These are phyloP conservation scores for Rosa chinensis DNA, from an alignment of 306 rosid genomes.

Conservation along the genomic window DNA sequence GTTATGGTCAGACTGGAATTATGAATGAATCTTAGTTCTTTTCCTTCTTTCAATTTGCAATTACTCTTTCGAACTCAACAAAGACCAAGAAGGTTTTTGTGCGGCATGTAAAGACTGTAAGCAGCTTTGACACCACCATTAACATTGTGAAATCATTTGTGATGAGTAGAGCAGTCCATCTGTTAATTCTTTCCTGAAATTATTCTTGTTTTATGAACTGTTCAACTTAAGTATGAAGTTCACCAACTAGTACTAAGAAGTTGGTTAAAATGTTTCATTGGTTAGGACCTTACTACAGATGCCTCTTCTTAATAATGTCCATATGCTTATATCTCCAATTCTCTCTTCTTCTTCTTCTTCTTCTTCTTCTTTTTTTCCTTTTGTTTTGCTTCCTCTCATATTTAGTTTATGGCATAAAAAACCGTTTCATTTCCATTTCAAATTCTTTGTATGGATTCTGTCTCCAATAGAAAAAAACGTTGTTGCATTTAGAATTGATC, in stretches of 20 bases:
- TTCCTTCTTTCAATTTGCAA: no score
- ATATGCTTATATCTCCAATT: no score
- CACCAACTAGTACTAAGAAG: no score
- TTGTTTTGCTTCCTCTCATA: neutral
- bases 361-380: neutral
- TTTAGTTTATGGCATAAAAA: neutral
- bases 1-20: no score
- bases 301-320: no score
- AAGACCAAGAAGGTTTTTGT: slow-evolving; percentile 67
- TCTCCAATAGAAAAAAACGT: neutral
- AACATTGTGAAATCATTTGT: slow-evolving; percentile 49
- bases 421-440: slow-evolving; percentile 1
- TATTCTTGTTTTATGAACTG: neutral
- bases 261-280: no score
- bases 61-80: no score
- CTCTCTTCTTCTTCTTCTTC: neutral
- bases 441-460: neutral
- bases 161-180: slow-evolving; percentile 44
- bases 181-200: neutral
- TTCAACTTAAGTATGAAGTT: no score
- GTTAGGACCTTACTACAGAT: no score
- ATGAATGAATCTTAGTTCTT: no score
- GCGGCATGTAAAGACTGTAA: slow-evolving; percentile 77
- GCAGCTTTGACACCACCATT: slow-evolving; percentile 53
- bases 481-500: neutral